Conservation (phyloP, 2,329 filamentous ascomycete species). For the Chlorencoelia australis region DNA sequence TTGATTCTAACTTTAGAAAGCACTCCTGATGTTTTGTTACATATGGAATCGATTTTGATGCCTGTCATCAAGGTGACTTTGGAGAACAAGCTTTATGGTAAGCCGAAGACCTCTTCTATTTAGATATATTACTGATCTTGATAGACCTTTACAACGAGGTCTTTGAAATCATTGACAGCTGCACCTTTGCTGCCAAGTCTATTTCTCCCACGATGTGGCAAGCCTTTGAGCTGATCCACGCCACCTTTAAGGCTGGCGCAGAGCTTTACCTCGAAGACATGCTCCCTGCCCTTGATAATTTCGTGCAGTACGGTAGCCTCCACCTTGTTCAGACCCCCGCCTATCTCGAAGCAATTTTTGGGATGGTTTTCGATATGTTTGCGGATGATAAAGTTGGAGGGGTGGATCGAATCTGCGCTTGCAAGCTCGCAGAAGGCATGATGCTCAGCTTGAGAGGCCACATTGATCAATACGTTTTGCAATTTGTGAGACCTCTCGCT, state of each 20-base stretch:
- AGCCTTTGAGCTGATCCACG: constrained; percentile 92
- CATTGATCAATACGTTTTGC: constrained; percentile 78
- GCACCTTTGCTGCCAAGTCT: constrained; percentile 91
- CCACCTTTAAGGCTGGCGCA: constrained; percentile 92
- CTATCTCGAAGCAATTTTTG: constrained; percentile 79
- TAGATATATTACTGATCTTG: constrained; percentile 18
- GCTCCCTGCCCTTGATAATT: constrained; percentile 96
- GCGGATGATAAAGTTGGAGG: constrained; percentile 83
- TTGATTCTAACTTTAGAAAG: constrained; percentile 94
- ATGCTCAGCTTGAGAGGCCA: constrained; percentile 89
- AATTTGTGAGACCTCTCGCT: constrained; percentile 44
- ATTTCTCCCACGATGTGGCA: constrained; percentile 98
- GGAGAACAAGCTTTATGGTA: constrained; percentile 93
- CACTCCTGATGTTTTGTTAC: constrained; percentile 87
- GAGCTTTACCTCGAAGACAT: constrained; percentile 98
- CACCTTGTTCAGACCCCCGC: constrained; percentile 73
- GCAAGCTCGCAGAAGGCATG: constrained; percentile 92
- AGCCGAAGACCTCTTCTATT: constrained; percentile 14
- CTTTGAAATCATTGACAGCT: constrained; percentile 98
- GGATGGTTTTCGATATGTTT: constrained; percentile 96
- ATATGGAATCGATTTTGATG: constrained; percentile 93
- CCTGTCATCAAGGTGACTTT: constrained; percentile 92
- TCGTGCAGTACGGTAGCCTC: constrained; percentile 81
- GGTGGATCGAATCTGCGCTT: constrained; percentile 91
- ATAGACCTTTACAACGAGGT: constrained; percentile 91